phyloP scores from a whole-genome alignment of 1,139 yeast species.

The Yamadazyma mexicana region DNA sequence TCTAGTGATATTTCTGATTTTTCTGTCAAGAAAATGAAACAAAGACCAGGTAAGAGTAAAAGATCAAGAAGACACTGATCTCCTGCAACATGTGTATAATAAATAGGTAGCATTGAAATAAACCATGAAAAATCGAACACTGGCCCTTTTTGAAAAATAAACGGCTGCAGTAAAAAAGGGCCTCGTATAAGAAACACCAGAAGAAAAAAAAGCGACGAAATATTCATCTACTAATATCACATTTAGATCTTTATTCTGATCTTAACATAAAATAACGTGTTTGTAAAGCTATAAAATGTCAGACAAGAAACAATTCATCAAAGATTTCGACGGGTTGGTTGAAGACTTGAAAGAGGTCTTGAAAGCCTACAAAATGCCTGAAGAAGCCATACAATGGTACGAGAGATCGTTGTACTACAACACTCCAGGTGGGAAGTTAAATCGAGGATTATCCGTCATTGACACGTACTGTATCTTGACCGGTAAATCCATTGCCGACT shows the following conservation, averaged over 20 bases:
- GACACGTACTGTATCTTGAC: constrained; percentile 87
- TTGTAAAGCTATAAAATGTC: constrained; percentile 10
- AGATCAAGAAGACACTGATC: constrained; percentile 28
- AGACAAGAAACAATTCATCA: constrained; percentile 47
- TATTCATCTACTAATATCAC: not conserved
- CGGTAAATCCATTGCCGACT: constrained; percentile 57
- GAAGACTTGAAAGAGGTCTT: constrained; percentile 69
- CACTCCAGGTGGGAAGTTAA: constrained; percentile 95
- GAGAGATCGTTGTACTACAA: constrained; percentile 73
- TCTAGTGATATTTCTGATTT: constrained; percentile 71
- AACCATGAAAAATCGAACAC: not conserved
- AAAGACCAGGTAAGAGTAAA: constrained; percentile 81
- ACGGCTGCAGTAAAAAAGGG: too few relatives aligned
- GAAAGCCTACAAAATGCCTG: constrained; percentile 74
- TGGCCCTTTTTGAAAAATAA: not conserved
- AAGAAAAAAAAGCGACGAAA: not conserved
- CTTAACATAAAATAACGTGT: too few relatives aligned
- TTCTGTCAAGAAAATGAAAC: constrained; percentile 55
- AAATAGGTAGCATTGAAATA: constrained; percentile 2
- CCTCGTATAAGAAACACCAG: not conserved
- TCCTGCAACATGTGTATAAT: constrained; percentile 7
- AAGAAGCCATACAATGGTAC: constrained; percentile 88
- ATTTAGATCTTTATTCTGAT: too few relatives aligned
- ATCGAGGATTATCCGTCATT: constrained; percentile 93
- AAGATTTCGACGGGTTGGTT: constrained; percentile 75